A percentile compares a stretch with the other conserved stretches of the same genome.
phyloP scores from a whole-genome alignment of 768 basidiomycete species.

The Tulasnella sp. region DNA sequence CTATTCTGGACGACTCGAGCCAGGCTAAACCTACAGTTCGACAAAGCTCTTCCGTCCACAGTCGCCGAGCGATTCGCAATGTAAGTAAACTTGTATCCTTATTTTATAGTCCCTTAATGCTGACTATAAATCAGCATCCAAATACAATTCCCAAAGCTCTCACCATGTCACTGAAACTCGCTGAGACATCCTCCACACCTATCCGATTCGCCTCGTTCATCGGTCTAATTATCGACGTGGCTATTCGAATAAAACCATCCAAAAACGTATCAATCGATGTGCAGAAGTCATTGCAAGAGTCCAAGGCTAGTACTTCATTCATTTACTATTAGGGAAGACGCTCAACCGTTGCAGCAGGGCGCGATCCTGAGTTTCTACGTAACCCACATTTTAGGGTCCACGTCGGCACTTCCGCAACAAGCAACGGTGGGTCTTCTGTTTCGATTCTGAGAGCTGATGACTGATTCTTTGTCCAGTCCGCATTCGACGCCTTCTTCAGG shows the following conservation, averaged over 20 bases:
- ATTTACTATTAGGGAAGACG: background rate
- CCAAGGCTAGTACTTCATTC: background rate
- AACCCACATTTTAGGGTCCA: slow-evolving; percentile 53
- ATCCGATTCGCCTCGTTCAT: slow-evolving; percentile 40
- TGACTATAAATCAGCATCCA: slow-evolving; percentile 2
- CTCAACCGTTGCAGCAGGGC: slow-evolving; percentile 28
- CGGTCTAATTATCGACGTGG: slow-evolving; percentile 58
- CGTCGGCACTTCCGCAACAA: slow-evolving; percentile 47
- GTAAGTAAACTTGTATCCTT: background rate
- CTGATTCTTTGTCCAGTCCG: slow-evolving; percentile 28
- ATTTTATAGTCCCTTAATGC: background rate
- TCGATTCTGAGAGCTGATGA: background rate
- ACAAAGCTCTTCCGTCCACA: slow-evolving; percentile 47
- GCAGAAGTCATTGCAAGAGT: background rate
- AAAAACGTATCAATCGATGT: background rate
- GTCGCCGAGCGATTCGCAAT: slow-evolving; percentile 50
- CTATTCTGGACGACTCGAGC: slow-evolving; percentile 39
- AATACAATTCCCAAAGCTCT: slow-evolving; percentile 32
- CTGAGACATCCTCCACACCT: slow-evolving; percentile 39
- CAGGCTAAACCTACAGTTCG: slow-evolving; percentile 48
- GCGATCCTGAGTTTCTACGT: slow-evolving; percentile 51
- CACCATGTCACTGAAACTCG: slow-evolving; percentile 37
- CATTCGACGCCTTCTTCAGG: slow-evolving; percentile 50
- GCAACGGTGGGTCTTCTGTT: slow-evolving; percentile 34
- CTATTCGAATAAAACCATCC: slow-evolving; percentile 44